Evolutionary conservation across 2,329 filamentous ascomycete species (phyloP), one percentile per base, ranked within the genome.

Genomic region (Fusarium neocosmosporiellum): DNA sequence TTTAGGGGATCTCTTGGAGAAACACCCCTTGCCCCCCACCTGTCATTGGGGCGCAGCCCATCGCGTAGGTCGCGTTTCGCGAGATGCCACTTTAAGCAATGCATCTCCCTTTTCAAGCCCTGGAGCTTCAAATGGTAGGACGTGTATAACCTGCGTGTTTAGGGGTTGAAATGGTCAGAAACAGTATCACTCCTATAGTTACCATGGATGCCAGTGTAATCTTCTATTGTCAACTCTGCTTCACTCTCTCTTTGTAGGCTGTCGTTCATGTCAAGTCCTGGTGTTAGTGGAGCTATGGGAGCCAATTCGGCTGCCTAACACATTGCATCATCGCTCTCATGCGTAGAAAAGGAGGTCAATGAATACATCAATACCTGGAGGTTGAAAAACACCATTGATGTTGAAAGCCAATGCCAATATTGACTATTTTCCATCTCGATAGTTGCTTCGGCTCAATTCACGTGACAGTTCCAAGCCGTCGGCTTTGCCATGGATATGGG

Each of bases 401-500:
- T 27, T 18, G 16, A 24, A 27, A 27, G 41, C 3, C 8, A 46
- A 27, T 10, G 41, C 4, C 8, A 18, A 29, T 31, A 5, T 31
- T n/a, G 46, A 31, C 22, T 50, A 50, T 13, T 18, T 14, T 22
- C 41, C 41, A 46, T 27, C 22, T 27, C 8, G 8, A 46, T 18
- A 7, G 41, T 33, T 34, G 4, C 50, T 36, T 65, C 48, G 61
- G 65, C 18, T 64, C 37, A 27, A 39, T 67, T 61, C 73, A 77
- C 73, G 73, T 77, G 75, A 76, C 63, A n/a, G 22, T 41, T 10
- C 48, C 57, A 34, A 57, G 39, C 61, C 41, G 55, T 76, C 75
- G 73, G 75, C 70, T 75, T 66, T 74, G 63, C 48, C 63, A 69
- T 63, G 69, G 69, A 64, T 72, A 69, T 63, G 58, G 57, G 43